Conservation (phyloP, 306 rosid genomes). For the Cucurbita pepo region DNA sequence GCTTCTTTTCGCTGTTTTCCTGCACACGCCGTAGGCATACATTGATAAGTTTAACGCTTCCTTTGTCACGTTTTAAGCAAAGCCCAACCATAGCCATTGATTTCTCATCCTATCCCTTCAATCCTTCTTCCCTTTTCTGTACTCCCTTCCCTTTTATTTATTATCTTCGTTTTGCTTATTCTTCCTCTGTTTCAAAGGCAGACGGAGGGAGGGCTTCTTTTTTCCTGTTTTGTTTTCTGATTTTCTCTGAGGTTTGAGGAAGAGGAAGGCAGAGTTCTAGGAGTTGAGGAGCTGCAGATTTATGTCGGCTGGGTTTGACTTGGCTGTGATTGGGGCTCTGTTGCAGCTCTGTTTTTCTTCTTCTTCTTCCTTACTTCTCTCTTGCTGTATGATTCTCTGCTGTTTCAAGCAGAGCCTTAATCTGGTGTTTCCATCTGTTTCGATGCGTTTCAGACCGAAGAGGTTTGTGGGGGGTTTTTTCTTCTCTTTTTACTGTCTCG, state of each 20-base stretch:
- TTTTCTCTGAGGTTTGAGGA: neutral
- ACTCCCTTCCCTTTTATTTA: neutral
- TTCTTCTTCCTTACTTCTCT: neutral
- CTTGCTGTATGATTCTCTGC: constrained; percentile 25
- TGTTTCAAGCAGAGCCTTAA: constrained; percentile 18
- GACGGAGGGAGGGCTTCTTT: neutral
- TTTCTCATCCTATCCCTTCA: neutral
- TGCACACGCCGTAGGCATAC: neutral
- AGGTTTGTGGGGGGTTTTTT: constrained; percentile 22
- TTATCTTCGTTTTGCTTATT: neutral
- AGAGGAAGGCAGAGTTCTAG: constrained; percentile 8
- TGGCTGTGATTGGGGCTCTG: constrained; percentile 50
- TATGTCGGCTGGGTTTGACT: constrained; percentile 75
- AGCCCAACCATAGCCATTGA: constrained; percentile 2
- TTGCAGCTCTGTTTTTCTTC: constrained; percentile 32
- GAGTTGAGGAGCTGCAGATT: constrained; percentile 25
- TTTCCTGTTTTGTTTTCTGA: neutral
- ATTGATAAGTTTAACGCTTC: neutral
- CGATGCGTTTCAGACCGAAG: constrained; percentile 83
- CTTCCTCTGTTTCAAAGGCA: neutral
- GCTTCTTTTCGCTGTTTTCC: neutral
- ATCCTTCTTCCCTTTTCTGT: neutral
- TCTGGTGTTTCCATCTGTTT: constrained; percentile 21
- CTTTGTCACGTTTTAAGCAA: constrained; percentile 1
- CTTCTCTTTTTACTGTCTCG: neutral